Conservation (phyloP, 2,329 filamentous ascomycete genomes). For the Beauveria bassiana region DNA sequence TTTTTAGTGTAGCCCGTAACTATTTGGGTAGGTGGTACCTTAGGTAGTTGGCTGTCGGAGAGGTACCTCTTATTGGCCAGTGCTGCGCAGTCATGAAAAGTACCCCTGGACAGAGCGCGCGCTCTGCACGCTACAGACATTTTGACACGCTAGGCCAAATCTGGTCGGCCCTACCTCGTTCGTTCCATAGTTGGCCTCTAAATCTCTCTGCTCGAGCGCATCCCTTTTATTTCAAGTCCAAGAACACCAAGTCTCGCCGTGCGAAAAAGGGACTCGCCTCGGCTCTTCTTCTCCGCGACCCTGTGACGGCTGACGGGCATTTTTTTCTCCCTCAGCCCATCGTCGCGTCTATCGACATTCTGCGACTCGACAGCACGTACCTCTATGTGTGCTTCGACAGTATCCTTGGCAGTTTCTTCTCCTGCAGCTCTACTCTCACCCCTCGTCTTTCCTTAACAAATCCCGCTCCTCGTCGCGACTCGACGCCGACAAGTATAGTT, state of each 20-base stretch:
- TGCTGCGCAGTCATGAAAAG: neutral
- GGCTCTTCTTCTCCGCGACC: neutral
- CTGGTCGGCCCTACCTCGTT: neutral
- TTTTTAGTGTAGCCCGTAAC: neutral
- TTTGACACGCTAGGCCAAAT: conserved; percentile 6
- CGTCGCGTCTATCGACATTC: neutral
- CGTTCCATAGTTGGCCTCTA: conserved; percentile 9
- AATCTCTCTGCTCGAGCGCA: conserved; percentile 3
- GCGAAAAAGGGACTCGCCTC: conserved; percentile 2
- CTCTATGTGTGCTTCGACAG: neutral
- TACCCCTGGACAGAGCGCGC: neutral
- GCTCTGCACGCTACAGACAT: neutral
- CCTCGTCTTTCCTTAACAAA: conserved; percentile 1
- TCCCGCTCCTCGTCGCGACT: neutral
- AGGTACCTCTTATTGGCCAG: neutral
- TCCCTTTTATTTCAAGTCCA: conserved; percentile 8
- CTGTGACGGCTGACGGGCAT: conserved; percentile 4
- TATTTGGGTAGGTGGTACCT: no score
- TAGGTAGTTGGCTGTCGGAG: neutral
- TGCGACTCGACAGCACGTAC: neutral
- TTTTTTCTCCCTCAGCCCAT: neutral
- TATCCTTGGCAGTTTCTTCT: neutral
- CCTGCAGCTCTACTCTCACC: neutral
- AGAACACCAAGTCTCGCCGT: neutral
- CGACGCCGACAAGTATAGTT: neutral